These are phyloP conservation scores for Multifurca ochricompacta DNA, from an alignment of 768 basidiomycete genomes.

Conservation along the genomic window DNA sequence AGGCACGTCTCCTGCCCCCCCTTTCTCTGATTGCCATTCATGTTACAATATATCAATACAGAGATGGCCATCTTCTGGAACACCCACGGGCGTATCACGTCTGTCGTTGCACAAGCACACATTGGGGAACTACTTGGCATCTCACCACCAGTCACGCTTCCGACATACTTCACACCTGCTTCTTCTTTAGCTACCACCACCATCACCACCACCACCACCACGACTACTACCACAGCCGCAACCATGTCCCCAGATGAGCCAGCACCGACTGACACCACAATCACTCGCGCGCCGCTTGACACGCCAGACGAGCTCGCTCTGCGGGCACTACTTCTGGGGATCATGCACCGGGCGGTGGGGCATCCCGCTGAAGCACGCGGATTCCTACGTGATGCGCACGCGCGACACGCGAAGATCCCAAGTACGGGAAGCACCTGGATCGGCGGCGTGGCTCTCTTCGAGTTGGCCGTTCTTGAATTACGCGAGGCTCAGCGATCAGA, in stretches of 20 bases:
- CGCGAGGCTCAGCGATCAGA: conserved; percentile 34
- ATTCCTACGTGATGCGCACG: conserved; percentile 46
- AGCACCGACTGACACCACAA: no score
- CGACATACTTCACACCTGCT: conserved; percentile 19
- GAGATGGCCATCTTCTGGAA: conserved; percentile 81
- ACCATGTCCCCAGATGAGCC: no score
- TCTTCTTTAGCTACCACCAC: conserved; percentile 23
- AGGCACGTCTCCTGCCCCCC: conserved; percentile 34
- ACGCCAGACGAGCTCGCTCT: conserved; percentile 64
- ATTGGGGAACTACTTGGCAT: conserved; percentile 46
- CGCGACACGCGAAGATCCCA: conserved; percentile 30
- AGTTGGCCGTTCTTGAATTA: conserved; percentile 63
- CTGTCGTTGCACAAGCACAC: conserved; percentile 47
- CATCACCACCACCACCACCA: no score
- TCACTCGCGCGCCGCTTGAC: conserved; percentile 40
- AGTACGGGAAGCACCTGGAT: conserved; percentile 58
- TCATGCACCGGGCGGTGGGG: conserved; percentile 51
- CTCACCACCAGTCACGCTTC: conserved; percentile 37
- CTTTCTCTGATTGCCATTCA: not conserved
- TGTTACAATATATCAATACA: conserved; percentile 24
- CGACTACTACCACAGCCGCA: no score
- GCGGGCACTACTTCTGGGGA: conserved; percentile 61
- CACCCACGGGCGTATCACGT: conserved; percentile 53
- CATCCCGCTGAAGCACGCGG: conserved; percentile 37
- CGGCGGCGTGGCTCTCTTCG: conserved; percentile 56